Base-by-base conservation (phyloP, 2,329 filamentous ascomycete genomes). In the Penicillium fuscoglaucum region DNA sequence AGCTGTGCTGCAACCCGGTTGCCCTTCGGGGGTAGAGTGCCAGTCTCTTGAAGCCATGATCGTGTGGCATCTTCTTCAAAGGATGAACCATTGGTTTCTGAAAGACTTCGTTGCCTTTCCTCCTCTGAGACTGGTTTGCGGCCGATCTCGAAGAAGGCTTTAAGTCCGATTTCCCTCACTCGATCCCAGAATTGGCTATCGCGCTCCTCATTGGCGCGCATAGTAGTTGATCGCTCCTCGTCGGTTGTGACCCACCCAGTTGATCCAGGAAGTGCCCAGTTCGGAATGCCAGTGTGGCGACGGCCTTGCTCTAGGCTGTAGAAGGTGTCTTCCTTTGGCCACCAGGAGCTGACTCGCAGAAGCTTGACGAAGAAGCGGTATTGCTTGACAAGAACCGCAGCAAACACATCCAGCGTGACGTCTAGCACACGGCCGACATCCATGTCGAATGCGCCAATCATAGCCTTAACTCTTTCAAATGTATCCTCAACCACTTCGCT, bases 391-490 rank as follows among this genome's bases (percentile, higher is more conserved):
- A 99, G 84, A 0, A 96, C 89, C 13, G 93, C 91, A 1, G 95
- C 95, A 70, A 96, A 96, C 33, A 98, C 92, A 71, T 99, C 95
- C 19, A 99, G 83, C 0, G 92, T 96, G 24, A 98, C 91, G 73
- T 99, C 95, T 12, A 99, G 83, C 5, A 96, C 93, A 69, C 96
- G 86, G 49, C 95, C 96, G 39, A 97, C 95, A 72, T 99, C 95
- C 61, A 99, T 83, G 74, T 99, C 93, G 70, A 99, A 99, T 8
- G 95, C 95, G 57, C 95, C 95, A 64, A 99, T 96, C 68, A 99
- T 84, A 17, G 90, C 93, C 76, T 96, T 97, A 62, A 99, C 89
- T 63, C 88, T 87, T 72, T 97, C 90, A 68, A 96, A 97, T 0
- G 92, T 92, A 68, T 92, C 88, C 66, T 90, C 87, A 2, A 93